Evolutionary conservation across 371 early-diverging fungal genomes (phyloP).

Genomic region (Sporodiniella umbellata): DNA sequence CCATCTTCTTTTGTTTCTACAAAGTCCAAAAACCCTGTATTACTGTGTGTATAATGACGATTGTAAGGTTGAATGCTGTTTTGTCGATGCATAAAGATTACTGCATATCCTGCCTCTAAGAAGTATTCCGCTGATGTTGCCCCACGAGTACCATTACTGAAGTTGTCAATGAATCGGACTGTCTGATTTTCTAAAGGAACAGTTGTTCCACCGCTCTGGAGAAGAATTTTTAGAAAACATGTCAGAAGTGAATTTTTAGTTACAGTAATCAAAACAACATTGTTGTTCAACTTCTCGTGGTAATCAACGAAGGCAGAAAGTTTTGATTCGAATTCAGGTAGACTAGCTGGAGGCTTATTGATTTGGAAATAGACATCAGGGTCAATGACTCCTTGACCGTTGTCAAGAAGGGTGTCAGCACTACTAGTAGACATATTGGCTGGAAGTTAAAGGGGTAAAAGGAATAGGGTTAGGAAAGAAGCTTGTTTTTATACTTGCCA

Average conservation of each 20-base stretch:
- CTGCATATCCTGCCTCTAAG: constrained; percentile 88
- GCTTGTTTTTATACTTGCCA: too few species aligned
- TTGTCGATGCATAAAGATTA: constrained; percentile 94
- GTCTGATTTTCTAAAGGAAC: constrained; percentile 96
- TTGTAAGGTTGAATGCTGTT: constrained; percentile 91
- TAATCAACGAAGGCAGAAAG: constrained; percentile 68
- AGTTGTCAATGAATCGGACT: constrained; percentile 98
- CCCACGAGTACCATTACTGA: constrained; percentile 95
- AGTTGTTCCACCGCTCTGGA: constrained; percentile 93
- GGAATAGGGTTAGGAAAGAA: too few species aligned
- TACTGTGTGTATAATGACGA: constrained; percentile 84
- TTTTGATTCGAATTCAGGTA: constrained; percentile 60
- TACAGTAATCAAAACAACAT: constrained; percentile 81
- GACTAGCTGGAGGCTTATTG: constrained; percentile 70
- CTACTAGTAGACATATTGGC: not conserved
- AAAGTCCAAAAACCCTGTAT: constrained; percentile 77
- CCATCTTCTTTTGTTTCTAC: constrained; percentile 60
- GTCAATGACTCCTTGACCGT: constrained; percentile 58
- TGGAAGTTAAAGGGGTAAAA: too few species aligned
- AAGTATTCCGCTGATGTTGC: constrained; percentile 95
- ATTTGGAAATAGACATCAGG: constrained; percentile 81
- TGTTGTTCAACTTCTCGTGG: constrained; percentile 57
- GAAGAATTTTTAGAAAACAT: not conserved
- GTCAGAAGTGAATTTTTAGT: constrained; percentile 11
- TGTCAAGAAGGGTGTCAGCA: constrained; percentile 32